Conservation (phyloP, 2,329 filamentous ascomycete genomes). For the Ilyonectria destructans region DNA sequence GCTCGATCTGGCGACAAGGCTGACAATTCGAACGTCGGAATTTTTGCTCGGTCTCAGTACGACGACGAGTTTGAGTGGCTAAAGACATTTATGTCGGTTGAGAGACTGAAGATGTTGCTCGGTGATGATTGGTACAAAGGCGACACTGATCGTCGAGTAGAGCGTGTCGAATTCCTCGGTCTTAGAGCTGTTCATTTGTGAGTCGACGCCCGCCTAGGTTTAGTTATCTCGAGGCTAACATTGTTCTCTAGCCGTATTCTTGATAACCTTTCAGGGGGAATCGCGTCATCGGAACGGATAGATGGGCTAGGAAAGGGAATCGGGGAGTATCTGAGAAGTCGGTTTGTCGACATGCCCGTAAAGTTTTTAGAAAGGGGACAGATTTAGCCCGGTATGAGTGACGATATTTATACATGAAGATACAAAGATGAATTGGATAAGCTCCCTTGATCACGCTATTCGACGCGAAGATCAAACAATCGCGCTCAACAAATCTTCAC, state of each 20-base stretch:
- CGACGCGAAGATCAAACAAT: too few relatives aligned
- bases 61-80: slow-evolving; percentile 64
- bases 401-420: too few relatives aligned
- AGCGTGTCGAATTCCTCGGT: slow-evolving; percentile 62
- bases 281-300: slow-evolving; percentile 60
- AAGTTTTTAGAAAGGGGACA: slow-evolving; percentile 60
- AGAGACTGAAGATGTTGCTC: slow-evolving; percentile 56
- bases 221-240: too few relatives aligned
- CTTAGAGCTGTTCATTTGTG: slow-evolving; percentile 50
- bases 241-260: slow-evolving; percentile 52
- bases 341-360: slow-evolving; percentile 62
- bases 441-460: too few relatives aligned
- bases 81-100: slow-evolving; percentile 58
- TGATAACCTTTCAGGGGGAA: slow-evolving; percentile 63
- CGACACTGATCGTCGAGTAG: slow-evolving; percentile 55
- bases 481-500: too few relatives aligned
- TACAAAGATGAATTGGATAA: too few relatives aligned
- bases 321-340: slow-evolving; percentile 62
- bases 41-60: slow-evolving; percentile 58
- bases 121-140: slow-evolving; percentile 56
- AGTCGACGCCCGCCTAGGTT: slow-evolving; percentile 10
- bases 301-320: slow-evolving; percentile 65
- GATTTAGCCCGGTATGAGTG: slow-evolving; percentile 38
- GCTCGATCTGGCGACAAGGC: slow-evolving; percentile 60
- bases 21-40: slow-evolving; percentile 61